A percentile compares a stretch with the other conserved stretches of the same genome.
These are phyloP conservation scores for Hamamelis virginiana DNA, from an alignment of 164 flowering plant species.

Conservation along the genomic window DNA sequence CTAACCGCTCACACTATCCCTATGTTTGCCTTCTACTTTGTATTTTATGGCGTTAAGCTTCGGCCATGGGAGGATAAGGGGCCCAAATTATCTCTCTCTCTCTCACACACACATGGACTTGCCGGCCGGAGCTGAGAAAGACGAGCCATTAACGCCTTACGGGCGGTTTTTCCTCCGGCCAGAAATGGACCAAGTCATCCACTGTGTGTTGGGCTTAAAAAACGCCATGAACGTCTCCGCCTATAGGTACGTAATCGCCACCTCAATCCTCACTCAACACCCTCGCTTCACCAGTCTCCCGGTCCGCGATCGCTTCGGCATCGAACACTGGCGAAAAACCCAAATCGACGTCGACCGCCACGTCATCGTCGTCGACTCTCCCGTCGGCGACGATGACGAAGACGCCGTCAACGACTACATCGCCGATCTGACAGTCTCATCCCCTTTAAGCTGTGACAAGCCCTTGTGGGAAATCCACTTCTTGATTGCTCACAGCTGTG, in stretches of 20 bases:
- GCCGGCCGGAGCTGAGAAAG: conserved; percentile 18
- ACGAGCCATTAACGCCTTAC: conserved; percentile 54
- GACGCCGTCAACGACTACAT: conserved; percentile 44
- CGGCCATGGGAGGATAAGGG: too few species aligned
- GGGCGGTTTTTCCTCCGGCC: conserved; percentile 52
- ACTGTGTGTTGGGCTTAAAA: conserved; percentile 36
- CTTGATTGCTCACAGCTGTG: conserved; percentile 34
- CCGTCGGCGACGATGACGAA: conserved; percentile 17
- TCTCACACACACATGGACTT: too few species aligned
- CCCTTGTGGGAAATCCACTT: conserved; percentile 76
- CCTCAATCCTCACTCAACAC: too few species aligned
- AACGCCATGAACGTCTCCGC: conserved; percentile 35
- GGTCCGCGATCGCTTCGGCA: conserved; percentile 45
- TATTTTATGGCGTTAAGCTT: too few species aligned
- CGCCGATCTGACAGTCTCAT: conserved; percentile 50
- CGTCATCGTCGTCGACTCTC: conserved; percentile 29
- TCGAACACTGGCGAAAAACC: conserved; percentile 48
- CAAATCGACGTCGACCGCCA: conserved; percentile 49
- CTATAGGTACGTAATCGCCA: conserved; percentile 24
- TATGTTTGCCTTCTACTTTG: too few species aligned
- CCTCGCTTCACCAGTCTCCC: conserved; percentile 63
- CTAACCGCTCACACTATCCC: too few species aligned
- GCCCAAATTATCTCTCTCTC: too few species aligned
- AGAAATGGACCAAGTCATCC: conserved; percentile 41
- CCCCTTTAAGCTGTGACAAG: conserved; percentile 44